These are phyloP conservation scores for Coemansia sp. DNA, from an alignment of 192 early-diverging fungal species.

Conservation along the genomic window DNA sequence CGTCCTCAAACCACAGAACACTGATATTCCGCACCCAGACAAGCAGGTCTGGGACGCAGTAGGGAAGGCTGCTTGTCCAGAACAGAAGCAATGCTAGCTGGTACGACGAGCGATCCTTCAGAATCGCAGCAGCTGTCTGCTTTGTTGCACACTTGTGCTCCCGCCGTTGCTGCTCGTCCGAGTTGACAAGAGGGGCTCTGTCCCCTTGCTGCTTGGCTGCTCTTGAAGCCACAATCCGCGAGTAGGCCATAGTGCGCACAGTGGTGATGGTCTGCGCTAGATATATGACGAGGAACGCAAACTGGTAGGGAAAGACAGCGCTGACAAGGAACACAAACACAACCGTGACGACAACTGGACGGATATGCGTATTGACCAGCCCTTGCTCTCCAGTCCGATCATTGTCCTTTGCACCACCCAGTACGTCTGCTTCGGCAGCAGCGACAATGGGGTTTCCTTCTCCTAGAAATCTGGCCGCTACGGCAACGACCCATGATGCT, in stretches of 20 bases:
- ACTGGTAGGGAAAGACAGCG: constrained; percentile 71
- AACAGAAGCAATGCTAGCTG: constrained; percentile 68
- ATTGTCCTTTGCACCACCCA: background rate
- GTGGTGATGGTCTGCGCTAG: constrained; percentile 58
- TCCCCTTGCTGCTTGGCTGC: background rate
- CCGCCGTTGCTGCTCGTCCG: background rate
- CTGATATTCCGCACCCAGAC: constrained; percentile 80
- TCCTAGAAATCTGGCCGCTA: background rate
- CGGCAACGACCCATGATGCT: constrained; percentile 10
- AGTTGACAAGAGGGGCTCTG: background rate
- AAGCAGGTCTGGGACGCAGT: constrained; percentile 70
- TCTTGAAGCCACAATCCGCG: constrained; percentile 13
- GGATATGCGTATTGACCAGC: constrained; percentile 1
- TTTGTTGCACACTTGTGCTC: background rate
- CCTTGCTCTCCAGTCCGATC: background rate
- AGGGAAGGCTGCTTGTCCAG: constrained; percentile 69
- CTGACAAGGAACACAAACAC: constrained; percentile 60
- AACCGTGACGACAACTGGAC: constrained; percentile 29
- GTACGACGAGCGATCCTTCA: constrained; percentile 58
- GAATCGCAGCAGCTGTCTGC: background rate
- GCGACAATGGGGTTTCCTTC: background rate
- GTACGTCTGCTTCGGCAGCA: constrained; percentile 7
- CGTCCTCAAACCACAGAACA: constrained; percentile 78
- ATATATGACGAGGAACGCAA: constrained; percentile 68
- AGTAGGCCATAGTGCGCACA: constrained; percentile 50